Base-by-base conservation (phyloP, 2,329 filamentous ascomycete genomes). In the Aspergillus tamarii region DNA sequence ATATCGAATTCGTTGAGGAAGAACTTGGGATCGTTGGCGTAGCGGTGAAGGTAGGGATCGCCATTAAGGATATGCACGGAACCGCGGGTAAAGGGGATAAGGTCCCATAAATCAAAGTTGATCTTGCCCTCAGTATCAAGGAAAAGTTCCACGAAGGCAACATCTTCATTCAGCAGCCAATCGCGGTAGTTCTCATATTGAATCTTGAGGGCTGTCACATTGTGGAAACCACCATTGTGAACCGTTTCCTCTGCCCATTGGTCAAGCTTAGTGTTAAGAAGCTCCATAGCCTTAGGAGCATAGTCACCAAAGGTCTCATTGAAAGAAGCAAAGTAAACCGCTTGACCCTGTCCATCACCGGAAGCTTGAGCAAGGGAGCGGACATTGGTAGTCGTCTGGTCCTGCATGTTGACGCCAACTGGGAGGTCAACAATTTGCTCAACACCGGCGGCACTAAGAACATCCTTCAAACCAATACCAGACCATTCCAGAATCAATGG, bases 351-450 rank as follows among this genome's bases (percentile, higher is more conserved):
- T 1, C 70, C 72, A 3, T 34, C 46, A n/a, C 66, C 68, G 2
- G 50, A 48, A 4, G 55, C 7, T 5, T 46, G 69, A 26, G 61
- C 64, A 7, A 59, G 34, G 0, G 69, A 67, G n/a, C 26, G 36
- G 19, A 74, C 67, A n/a, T 60, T 66, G 3, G 71, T 71, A 10
- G 68, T 71, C 19, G 72, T 75, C 50, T 75, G 73, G 46, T 75
- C 73, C 62, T 76, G 73, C 57, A 75, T 60, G 36, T 76, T 76
- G 32, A 71, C 56, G 36, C 73, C 73, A 21, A 76, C 73, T 3
- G 73, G 73, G 4, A 76, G 69, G 6, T 74, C 69, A 26, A 74
- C 46, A 8, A 64, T 43, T 34, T 72, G 71, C 4, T 64, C 36
- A 45, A 73, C 59, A 3, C 67, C 64, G 11, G 60, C 67, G 0